Percentiles rank a stretch among this genome's conserved stretches.
Conservation (phyloP, 2,329 filamentous ascomycete species). For the Metarhizium rileyi region DNA sequence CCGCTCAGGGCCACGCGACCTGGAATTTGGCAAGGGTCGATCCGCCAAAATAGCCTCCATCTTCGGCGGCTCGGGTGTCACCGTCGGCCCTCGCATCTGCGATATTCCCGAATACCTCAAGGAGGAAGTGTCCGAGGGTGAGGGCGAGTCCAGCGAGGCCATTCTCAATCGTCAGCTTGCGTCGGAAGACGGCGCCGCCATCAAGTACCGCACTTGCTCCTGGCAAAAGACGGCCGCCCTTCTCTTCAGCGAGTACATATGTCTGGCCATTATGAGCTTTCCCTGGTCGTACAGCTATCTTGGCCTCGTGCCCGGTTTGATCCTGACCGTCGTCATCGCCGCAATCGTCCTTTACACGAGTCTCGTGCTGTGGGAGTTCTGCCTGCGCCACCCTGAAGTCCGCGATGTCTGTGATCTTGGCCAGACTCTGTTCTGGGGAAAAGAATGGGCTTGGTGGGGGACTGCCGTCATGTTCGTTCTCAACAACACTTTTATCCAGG, state of each 20-base stretch:
- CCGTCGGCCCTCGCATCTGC: constrained; percentile 42
- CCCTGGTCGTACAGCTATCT: constrained; percentile 86
- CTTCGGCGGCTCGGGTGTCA: constrained; percentile 30
- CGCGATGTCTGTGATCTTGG: constrained; percentile 91
- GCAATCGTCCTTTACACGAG: constrained; percentile 71
- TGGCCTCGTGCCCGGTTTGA: constrained; percentile 74
- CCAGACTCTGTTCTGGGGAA: constrained; percentile 87
- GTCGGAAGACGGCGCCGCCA: constrained; percentile 65
- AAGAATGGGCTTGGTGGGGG: constrained; percentile 59
- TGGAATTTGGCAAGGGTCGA: constrained; percentile 12
- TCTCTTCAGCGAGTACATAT: constrained; percentile 93
- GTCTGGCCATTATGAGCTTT: constrained; percentile 87
- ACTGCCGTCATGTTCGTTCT: constrained; percentile 81
- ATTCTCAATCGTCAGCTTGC: constrained; percentile 61
- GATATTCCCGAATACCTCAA: constrained; percentile 29
- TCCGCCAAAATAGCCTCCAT: constrained; percentile 22
- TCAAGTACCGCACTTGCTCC: constrained; percentile 87
- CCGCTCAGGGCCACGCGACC: constrained; percentile 11
- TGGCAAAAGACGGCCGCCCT: constrained; percentile 92
- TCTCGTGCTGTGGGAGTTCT: constrained; percentile 65
- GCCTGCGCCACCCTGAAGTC: constrained; percentile 79
- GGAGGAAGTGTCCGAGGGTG: constrained; percentile 29
- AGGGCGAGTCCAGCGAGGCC: constrained; percentile 33
- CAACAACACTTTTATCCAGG: constrained; percentile 89
- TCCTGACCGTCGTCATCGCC: constrained; percentile 72